Base-by-base conservation (phyloP, 1,284 basidiomycete species). In the Sparassis latifolia region DNA sequence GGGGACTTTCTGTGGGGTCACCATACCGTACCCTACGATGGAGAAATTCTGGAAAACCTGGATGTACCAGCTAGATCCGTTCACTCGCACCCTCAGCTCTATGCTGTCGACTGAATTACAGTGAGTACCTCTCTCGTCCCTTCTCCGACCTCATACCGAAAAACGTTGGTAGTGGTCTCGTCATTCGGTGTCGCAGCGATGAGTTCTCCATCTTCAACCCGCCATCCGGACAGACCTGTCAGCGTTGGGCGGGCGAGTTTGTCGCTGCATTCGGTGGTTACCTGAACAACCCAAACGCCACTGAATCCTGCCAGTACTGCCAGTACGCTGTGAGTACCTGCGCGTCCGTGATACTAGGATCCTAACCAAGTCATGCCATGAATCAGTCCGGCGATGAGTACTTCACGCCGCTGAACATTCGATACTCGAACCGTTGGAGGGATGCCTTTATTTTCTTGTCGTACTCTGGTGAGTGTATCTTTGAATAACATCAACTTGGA, bases 61-160 rank as follows among this genome's bases (percentile, higher is more conserved):
- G 86, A 65, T 91, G 41, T 90, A 89, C 66, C 70, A 82, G 54
- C 67, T 89, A 5, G 73, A 74, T 39, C 83, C 83, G 0, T 92
- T 83, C 69, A 91, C 87, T 2, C 79, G 87, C 33, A 75, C 82
- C n/a, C 68, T 92, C 39, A 75, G 80, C 2, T 76, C 89, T 10
- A 84, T 95, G 72, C 70, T 92, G 49, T 79, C 87, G 1, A 91
- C 86, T 10, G 91, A 89, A 60, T 74, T 97, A 30, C 80, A 91
- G 80, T 83, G 63, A 37, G 77, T 64, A 28, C 33, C 61, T 27
- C 29, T 28, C 28, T 30, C 30, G 41, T 37, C 33, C 12, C 44
- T 45, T 20, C 20, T 20, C 20, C 33, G 6, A 10, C 32, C 12
- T 30, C 12, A 39, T 63, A 37, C 48, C 57, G 44, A 5, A 5